Percentiles rank a stretch among this genome's conserved stretches.
phyloP scores from a whole-genome alignment of 768 basidiomycete species.

The Boletus sp. region DNA sequence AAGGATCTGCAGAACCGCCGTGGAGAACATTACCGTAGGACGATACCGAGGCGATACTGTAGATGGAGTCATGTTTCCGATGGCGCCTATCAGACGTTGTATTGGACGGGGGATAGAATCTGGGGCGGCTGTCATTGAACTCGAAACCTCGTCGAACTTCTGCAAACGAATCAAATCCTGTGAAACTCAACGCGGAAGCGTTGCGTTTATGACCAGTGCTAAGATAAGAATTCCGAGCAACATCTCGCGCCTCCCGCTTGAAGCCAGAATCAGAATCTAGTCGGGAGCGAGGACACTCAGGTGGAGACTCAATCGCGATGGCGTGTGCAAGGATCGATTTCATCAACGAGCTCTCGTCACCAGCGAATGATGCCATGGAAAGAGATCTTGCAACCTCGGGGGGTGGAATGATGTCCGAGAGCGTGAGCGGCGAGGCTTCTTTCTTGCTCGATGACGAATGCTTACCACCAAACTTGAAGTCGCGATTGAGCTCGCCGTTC shows the following conservation, averaged over 20 bases:
- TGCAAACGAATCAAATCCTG: conserved; percentile 71
- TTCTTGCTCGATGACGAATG: conserved; percentile 15
- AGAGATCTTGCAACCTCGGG: conserved; percentile 48
- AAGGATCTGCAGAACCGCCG: conserved; percentile 64
- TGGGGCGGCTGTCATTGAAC: conserved; percentile 58
- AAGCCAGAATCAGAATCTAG: conserved; percentile 46
- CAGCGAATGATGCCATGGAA: conserved; percentile 43
- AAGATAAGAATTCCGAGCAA: conserved; percentile 13
- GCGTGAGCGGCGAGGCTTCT: conserved; percentile 40
- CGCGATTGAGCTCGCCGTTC: conserved; percentile 64
- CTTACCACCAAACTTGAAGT: conserved; percentile 74
- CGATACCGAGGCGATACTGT: conserved; percentile 78
- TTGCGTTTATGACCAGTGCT: conserved; percentile 33
- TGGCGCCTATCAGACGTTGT: conserved; percentile 40
- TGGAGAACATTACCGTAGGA: conserved; percentile 72
- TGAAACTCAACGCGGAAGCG: conserved; percentile 61
- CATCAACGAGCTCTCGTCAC: conserved; percentile 52
- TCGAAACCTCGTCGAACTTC: conserved; percentile 81
- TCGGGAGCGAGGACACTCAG: conserved; percentile 36
- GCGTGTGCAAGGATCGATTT: conserved; percentile 55
- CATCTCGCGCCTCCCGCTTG: conserved; percentile 30
- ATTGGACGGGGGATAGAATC: conserved; percentile 60
- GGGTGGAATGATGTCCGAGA: conserved; percentile 77
- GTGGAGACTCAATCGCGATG: conserved; percentile 35
- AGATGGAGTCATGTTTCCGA: conserved; percentile 53